phyloP scores from a whole-genome alignment of 305 asterid species.

The Caryopteris hybrid region DNA sequence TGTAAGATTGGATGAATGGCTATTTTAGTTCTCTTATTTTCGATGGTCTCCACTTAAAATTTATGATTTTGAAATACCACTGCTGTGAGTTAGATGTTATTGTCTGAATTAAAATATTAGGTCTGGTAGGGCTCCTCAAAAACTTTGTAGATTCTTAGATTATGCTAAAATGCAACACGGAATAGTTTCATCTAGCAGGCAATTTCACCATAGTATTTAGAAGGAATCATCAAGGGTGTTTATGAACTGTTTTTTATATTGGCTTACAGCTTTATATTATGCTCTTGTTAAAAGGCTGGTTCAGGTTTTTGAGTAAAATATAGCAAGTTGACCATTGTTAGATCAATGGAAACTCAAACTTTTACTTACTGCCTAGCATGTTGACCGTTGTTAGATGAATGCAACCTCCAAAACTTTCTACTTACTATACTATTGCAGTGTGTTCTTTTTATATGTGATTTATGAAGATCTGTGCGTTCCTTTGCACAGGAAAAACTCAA shows the following conservation, averaged over 20 bases:
- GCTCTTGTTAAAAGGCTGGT: neutral
- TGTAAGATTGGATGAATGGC: neutral
- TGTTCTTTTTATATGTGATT: neutral
- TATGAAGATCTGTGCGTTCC: neutral
- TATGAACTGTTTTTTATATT: neutral
- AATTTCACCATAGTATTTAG: neutral
- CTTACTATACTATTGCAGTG: neutral
- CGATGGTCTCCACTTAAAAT: neutral
- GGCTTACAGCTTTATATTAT: neutral
- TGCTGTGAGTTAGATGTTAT: neutral
- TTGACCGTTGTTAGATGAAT: neutral
- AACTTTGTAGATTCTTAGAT: slow-evolving; percentile 3
- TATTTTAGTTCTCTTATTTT: neutral
- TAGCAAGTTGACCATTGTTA: neutral
- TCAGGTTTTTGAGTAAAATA: neutral
- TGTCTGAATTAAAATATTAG: neutral
- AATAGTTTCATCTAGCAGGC: neutral
- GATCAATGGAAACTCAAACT: neutral
- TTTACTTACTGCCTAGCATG: neutral
- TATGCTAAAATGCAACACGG: neutral
- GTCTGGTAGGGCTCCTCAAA: neutral
- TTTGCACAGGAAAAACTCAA: neutral
- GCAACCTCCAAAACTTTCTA: neutral
- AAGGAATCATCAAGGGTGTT: neutral
- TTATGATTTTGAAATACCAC: neutral